Evolutionary conservation across 176 grass and related monocot species (phyloP).

Genomic region (Aegilops sharonensis): DNA sequence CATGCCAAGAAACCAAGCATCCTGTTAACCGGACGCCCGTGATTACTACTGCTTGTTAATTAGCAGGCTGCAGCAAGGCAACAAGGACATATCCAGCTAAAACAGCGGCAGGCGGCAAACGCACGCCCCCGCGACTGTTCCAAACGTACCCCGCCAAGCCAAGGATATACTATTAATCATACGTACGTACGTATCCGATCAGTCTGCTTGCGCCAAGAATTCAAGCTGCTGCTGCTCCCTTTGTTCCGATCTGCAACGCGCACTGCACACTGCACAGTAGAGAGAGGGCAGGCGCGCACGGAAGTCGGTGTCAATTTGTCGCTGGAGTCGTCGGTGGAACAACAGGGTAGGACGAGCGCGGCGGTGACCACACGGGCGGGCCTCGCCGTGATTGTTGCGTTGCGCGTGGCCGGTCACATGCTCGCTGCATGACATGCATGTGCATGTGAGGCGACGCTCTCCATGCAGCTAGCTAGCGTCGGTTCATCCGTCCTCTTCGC

Average conservation of each 20-base stretch:
- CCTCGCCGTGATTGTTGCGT: too few relatives aligned
- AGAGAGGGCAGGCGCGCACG: background rate
- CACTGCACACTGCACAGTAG: background rate
- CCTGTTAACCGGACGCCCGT: too few relatives aligned
- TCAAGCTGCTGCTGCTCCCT: background rate
- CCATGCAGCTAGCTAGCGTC: background rate
- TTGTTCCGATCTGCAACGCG: background rate
- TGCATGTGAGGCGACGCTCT: too few relatives aligned
- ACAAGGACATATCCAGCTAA: too few relatives aligned
- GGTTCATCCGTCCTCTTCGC: background rate
- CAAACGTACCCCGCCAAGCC: background rate
- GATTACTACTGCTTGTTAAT: too few relatives aligned
- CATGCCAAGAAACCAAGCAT: too few relatives aligned
- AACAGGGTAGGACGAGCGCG: background rate
- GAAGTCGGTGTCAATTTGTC: background rate
- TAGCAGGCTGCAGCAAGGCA: too few relatives aligned
- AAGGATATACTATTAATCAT: too few relatives aligned
- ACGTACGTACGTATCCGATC: too few relatives aligned
- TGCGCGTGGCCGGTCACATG: too few relatives aligned
- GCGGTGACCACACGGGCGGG: too few relatives aligned
- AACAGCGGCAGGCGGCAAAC: background rate
- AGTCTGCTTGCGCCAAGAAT: background rate
- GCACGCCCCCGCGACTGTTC: background rate
- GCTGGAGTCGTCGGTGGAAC: background rate
- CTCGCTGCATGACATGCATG: too few relatives aligned